phyloP scores from a whole-genome alignment of 2,329 filamentous ascomycete genomes.

The Penicillium sp. region DNA sequence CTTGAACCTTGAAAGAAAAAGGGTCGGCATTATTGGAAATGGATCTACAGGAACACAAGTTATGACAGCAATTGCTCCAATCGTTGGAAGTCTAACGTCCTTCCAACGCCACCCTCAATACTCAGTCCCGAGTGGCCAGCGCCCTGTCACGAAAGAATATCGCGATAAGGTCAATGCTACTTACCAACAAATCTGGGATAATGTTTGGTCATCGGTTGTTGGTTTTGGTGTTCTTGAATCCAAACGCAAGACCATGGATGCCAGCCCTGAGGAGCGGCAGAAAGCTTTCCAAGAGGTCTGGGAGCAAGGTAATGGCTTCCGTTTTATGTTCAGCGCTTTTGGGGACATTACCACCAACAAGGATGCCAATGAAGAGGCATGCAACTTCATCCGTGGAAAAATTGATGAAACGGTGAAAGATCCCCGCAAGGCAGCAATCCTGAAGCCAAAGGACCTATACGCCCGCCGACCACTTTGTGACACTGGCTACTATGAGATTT shows the following conservation, averaged over 20 bases:
- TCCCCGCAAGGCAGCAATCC: slow-evolving; percentile 33
- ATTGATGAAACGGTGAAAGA: slow-evolving; percentile 37
- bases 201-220: neutral
- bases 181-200: slow-evolving; percentile 11
- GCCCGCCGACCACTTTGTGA: slow-evolving; percentile 29
- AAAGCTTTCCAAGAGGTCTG: slow-evolving; percentile 14
- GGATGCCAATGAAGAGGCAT: slow-evolving; percentile 26
- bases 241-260: neutral
- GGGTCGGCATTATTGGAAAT: slow-evolving; percentile 52
- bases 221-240: slow-evolving; percentile 19
- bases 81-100: slow-evolving; percentile 31
- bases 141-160: slow-evolving; percentile 20
- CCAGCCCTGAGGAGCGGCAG: slow-evolving; percentile 10
- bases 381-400: slow-evolving; percentile 45
- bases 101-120: slow-evolving; percentile 47
- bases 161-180: slow-evolving; percentile 20
- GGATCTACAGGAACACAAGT: slow-evolving; percentile 35
- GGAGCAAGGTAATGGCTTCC: slow-evolving; percentile 29
- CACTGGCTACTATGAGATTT: slow-evolving; percentile 31
- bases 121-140: slow-evolving; percentile 38
- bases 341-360: slow-evolving; percentile 41
- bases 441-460: slow-evolving; percentile 26
- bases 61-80: slow-evolving; percentile 30
- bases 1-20: slow-evolving; percentile 49
- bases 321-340: slow-evolving; percentile 38